Percentiles rank a stretch among this genome's conserved stretches.
Evolutionary conservation across 2,329 filamentous ascomycete species (phyloP).

Genomic region (Akanthomyces uredinophilus): DNA sequence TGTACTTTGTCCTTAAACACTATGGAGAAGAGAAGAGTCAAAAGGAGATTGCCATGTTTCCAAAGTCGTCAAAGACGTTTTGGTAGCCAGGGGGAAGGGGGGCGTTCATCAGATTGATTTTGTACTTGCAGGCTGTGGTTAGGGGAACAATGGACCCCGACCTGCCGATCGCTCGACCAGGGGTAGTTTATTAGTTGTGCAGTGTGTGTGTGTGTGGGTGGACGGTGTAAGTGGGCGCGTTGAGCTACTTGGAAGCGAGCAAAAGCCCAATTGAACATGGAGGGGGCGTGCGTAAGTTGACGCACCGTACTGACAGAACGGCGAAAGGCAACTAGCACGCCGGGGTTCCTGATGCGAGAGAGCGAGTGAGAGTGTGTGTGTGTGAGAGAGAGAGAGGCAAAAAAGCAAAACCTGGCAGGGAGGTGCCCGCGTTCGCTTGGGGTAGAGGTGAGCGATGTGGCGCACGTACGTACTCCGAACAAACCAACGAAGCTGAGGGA

Average conservation of each 20-base stretch:
- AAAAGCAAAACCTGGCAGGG: background rate
- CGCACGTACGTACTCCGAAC: background rate
- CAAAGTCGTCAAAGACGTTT: slow-evolving; percentile 6
- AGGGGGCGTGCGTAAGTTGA: background rate
- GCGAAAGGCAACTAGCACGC: background rate
- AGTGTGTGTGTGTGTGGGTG: background rate
- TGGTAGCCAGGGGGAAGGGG: background rate
- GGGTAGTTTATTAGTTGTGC: background rate
- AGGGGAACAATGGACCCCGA: slow-evolving; percentile 4
- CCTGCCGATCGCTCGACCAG: slow-evolving; percentile 1
- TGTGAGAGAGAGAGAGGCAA: background rate
- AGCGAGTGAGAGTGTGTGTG: background rate
- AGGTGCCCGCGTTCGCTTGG: background rate
- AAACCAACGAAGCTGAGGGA: background rate
- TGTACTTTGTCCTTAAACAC: background rate
- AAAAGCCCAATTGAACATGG: background rate
- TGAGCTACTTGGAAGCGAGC: background rate
- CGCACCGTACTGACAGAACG: background rate
- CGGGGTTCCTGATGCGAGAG: background rate
- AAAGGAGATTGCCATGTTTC: slow-evolving; percentile 14
- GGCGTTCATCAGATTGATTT: background rate
- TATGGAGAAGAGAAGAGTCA: background rate
- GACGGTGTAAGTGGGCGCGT: background rate
- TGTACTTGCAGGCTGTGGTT: background rate
- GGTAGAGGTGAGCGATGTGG: background rate